Evolutionary conservation across 495 filamentous ascomycete genomes (phyloP).

Genomic region (Penicillium roqueforti): DNA sequence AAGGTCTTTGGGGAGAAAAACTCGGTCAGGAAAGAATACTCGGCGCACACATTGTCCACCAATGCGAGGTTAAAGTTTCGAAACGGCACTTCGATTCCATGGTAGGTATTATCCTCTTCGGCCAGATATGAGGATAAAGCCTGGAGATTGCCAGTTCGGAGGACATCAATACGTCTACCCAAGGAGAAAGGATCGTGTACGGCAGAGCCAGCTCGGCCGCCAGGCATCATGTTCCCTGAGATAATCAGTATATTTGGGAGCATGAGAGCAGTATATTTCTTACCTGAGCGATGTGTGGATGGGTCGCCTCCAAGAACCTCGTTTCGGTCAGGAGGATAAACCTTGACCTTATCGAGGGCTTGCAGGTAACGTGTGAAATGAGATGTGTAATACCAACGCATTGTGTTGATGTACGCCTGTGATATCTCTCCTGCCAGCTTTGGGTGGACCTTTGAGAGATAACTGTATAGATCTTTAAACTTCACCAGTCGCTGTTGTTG

Average conservation of each 20-base stretch:
- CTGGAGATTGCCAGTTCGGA: constrained; percentile 63
- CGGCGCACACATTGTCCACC: constrained; percentile 88
- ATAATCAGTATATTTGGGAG: constrained; percentile 11
- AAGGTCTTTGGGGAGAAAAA: constrained; percentile 72
- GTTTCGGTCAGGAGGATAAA: constrained; percentile 77
- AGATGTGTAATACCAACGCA: constrained; percentile 96
- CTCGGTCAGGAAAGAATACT: constrained; percentile 87
- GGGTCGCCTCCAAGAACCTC: constrained; percentile 82
- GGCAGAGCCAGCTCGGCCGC: constrained; percentile 47
- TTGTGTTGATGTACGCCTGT: constrained; percentile 95
- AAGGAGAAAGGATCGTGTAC: constrained; percentile 85
- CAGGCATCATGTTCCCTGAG: constrained; percentile 29
- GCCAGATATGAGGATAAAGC: constrained; percentile 79
- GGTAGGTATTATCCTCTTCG: constrained; percentile 78
- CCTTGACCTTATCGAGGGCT: constrained; percentile 75
- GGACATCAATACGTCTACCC: constrained; percentile 74
- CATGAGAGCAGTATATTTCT: neutral
- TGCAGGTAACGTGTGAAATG: constrained; percentile 87
- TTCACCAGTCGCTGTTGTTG: constrained; percentile 85
- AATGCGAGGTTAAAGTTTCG: constrained; percentile 91
- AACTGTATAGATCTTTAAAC: constrained; percentile 82
- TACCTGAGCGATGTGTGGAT: constrained; percentile 52
- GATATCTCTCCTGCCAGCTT: constrained; percentile 79
- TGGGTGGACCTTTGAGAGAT: constrained; percentile 73
- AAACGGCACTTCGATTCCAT: constrained; percentile 87